Evolutionary conservation across 345 rosid species (phyloP), one percentile per base, ranked within the genome.

Genomic region (Pelargonium nanum): DNA sequence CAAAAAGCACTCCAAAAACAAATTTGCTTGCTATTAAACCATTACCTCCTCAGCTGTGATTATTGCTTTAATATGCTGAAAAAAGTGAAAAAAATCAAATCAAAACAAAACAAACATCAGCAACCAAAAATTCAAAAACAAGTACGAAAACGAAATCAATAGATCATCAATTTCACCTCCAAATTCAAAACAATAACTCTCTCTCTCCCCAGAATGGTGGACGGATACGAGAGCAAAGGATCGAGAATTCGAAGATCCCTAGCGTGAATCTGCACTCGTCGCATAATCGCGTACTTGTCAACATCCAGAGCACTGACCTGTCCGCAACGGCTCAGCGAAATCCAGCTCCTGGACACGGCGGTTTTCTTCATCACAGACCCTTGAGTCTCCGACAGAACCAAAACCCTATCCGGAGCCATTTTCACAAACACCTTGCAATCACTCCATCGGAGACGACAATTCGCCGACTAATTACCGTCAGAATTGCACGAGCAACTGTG

Each of bases 221-320:
- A 82, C 57, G 84, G 87, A 51, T 79, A 75, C 0, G 79, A 77
- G 3, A 79, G 58, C 67, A 82, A 30, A 21, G 87, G 84, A 53
- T 82, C 87, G 7, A 82, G 84, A 58, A 82, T 82, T 9, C 84
- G 74, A 62, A 83, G 79, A 64, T 83, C 87, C 44, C 87, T 65
- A 19, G 83, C 87, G 62, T 80, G 84, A 61, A 83, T 73, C 62
- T 70, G 75, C 25, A 83, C 87, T 21, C 84, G 73, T 0, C 77
- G 82, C 83, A 80, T 80, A 51, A 80, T 75, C 12, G 74, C 81
- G 56, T 75, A 70, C 76, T 83, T 80, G 65, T 80, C 87, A 13
- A 75, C 81, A 23, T 79, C 83, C 22, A 83, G 68, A 20, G 78
- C 8, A 21, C 66, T 67, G 63, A 55, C 55, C 45, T 70, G 60